phyloP scores from a whole-genome alignment of 345 rosid species.

The Cardamine occulta region DNA sequence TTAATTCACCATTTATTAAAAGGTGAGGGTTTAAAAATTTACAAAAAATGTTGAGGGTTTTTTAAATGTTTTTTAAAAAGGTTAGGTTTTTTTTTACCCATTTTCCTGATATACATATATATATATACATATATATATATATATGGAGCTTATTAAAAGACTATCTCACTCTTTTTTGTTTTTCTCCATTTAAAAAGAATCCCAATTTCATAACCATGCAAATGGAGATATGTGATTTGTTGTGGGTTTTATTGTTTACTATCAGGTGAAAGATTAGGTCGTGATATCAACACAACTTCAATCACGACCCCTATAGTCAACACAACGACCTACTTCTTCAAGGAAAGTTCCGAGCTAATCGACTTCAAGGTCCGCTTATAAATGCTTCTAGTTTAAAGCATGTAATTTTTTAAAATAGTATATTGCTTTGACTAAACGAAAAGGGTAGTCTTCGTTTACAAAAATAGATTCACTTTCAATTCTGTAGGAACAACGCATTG shows the following conservation, averaged over 20 bases:
- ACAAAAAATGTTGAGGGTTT: too few species aligned
- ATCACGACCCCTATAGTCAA: conserved; percentile 84
- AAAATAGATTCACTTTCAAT: background rate
- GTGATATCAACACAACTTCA: conserved; percentile 78
- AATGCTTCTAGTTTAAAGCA: background rate
- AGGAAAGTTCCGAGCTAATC: conserved; percentile 77
- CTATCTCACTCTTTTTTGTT: too few species aligned
- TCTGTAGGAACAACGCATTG: conserved; percentile 69
- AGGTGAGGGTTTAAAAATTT: too few species aligned
- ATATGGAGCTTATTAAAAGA: too few species aligned
- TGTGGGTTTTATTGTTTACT: conserved; percentile 2
- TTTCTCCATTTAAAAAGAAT: too few species aligned
- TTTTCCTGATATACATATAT: too few species aligned
- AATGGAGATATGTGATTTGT: background rate
- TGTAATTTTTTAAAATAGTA: too few species aligned
- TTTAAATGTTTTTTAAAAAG: too few species aligned
- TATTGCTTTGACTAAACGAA: background rate
- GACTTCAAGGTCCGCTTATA: conserved; percentile 68
- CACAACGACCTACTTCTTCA: conserved; percentile 78
- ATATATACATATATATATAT: too few species aligned
- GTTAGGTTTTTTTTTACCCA: too few species aligned
- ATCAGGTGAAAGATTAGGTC: conserved; percentile 84
- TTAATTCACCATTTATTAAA: too few species aligned
- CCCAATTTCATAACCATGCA: too few species aligned
- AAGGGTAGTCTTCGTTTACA: background rate